Conservation (phyloP, 805 yeast genomes). For the Nakazawaea populi region DNA sequence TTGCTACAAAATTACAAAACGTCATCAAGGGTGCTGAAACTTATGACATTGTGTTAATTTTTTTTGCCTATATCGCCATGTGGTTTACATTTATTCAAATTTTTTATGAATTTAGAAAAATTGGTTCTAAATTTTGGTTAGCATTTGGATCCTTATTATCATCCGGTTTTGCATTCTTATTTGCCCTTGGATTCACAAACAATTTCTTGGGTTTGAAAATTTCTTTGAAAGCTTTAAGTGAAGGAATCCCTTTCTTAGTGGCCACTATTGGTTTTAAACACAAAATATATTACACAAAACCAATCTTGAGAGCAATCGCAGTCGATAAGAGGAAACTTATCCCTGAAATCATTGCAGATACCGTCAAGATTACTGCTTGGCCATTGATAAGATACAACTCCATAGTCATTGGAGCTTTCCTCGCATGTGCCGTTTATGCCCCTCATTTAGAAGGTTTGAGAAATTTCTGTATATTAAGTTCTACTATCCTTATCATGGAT, state of each 20-base stretch:
- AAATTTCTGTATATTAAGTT: conserved; percentile 74
- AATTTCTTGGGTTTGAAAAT: conserved; percentile 53
- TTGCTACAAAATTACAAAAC: conserved; percentile 33
- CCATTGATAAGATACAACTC: conserved; percentile 70
- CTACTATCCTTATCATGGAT: conserved; percentile 67
- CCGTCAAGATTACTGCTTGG: conserved; percentile 30
- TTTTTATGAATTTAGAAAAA: conserved; percentile 65
- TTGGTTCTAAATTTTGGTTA: conserved; percentile 86
- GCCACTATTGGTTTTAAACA: conserved; percentile 90
- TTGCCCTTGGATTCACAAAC: conserved; percentile 64
- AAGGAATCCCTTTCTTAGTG: conserved; percentile 90
- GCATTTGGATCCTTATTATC: conserved; percentile 74
- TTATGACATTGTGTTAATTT: conserved; percentile 75
- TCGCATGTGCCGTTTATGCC: conserved; percentile 60
- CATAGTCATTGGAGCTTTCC: conserved; percentile 64
- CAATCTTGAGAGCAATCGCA: conserved; percentile 39
- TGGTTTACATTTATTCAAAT: conserved; percentile 72
- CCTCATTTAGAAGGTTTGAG: conserved; percentile 65
- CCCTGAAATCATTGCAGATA: conserved; percentile 24
- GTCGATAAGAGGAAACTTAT: conserved; percentile 21
- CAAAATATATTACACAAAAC: conserved; percentile 65
- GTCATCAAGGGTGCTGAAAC: conserved; percentile 70
- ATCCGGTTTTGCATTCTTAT: conserved; percentile 76
- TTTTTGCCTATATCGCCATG: conserved; percentile 84
- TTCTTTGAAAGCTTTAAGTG: conserved; percentile 70